Percentiles rank a stretch among this genome's conserved stretches.
These are phyloP conservation scores for Syncephalastrum sp. DNA, from an alignment of 371 early-diverging fungal species.

Conservation along the genomic window DNA sequence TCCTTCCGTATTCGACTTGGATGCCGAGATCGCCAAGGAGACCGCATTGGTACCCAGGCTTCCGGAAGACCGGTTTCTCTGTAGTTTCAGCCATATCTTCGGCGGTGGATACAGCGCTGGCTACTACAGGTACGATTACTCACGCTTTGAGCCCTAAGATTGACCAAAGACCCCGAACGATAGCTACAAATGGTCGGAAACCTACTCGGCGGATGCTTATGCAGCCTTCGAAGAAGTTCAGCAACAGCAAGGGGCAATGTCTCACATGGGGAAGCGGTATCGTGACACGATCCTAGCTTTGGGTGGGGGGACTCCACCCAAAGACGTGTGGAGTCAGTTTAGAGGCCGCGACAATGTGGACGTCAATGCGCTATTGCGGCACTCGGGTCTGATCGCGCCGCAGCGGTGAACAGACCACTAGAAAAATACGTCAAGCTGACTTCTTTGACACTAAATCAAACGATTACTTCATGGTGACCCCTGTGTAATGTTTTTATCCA, in stretches of 20 bases:
- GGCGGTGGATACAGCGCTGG: constrained; percentile 67
- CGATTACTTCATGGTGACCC: no score
- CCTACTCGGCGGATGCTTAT: constrained; percentile 70
- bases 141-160: not conserved
- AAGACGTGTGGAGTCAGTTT: constrained; percentile 60
- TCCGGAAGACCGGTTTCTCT: constrained; percentile 59
- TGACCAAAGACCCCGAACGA: not conserved
- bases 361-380: constrained; percentile 57
- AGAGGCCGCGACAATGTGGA: constrained; percentile 57
- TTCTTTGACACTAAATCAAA: no score
- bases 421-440: no score
- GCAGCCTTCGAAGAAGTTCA: constrained; percentile 62
- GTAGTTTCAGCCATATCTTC: constrained; percentile 67
- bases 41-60: constrained; percentile 52
- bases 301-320: constrained; percentile 64
- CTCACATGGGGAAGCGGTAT: constrained; percentile 53
- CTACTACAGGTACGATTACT: constrained; percentile 50
- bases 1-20: constrained; percentile 56
- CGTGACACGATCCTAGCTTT: constrained; percentile 65
- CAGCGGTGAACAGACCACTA: no score
- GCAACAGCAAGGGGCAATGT: constrained; percentile 29
- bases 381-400: constrained; percentile 44
- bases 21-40: constrained; percentile 52
- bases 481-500: no score
- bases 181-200: constrained; percentile 71